These are phyloP conservation scores for Penicillium robsamsonii DNA, from an alignment of 495 filamentous ascomycete species.

Conservation along the genomic window DNA sequence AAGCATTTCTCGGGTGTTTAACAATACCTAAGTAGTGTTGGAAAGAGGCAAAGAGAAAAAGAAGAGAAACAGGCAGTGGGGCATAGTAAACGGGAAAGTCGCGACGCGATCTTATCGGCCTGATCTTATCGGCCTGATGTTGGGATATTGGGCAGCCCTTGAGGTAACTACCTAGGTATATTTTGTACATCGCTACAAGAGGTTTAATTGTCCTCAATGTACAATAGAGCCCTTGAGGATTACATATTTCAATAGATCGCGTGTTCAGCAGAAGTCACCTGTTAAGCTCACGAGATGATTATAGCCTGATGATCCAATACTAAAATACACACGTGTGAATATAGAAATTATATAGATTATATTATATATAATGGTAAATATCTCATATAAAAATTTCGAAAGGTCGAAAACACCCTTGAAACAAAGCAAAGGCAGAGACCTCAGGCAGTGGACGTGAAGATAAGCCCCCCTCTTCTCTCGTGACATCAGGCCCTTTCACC, in stretches of 20 bases:
- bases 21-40: background rate
- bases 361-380: no score
- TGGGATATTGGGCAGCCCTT: background rate
- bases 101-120: slow-evolving; percentile 8
- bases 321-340: no score
- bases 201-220: no score
- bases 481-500: background rate
- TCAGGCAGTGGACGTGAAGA: background rate
- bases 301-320: no score
- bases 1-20: slow-evolving; percentile 59
- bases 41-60: background rate
- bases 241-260: no score
- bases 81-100: background rate
- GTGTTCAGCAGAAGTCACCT: background rate
- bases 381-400: no score
- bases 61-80: slow-evolving; percentile 10
- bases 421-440: no score
- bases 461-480: background rate
- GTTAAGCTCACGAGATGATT: background rate
- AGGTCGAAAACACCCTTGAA: no score
- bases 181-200: no score
- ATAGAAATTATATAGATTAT: no score
- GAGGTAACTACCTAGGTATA: no score
- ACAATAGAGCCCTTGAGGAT: no score
- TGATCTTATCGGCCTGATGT: slow-evolving; percentile 13